Evolutionary conservation across 1,284 basidiomycete genomes (phyloP), one percentile per base, ranked within the genome.

Genomic region (Psilocybe mexicana): DNA sequence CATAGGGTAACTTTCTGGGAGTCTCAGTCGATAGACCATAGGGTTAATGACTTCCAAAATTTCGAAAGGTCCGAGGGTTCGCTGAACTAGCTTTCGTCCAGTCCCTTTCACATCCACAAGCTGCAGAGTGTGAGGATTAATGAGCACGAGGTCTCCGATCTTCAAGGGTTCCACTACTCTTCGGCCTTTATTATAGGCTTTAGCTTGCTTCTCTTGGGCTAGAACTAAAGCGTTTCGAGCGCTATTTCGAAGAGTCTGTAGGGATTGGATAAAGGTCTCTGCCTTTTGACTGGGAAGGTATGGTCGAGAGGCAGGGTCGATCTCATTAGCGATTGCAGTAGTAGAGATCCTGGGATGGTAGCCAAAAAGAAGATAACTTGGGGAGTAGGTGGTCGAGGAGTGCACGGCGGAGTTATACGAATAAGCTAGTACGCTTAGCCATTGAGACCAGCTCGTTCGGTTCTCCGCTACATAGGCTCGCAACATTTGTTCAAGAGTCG

Each of bases 401-500:
- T 57, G 59, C 2, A 54, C 42, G 1, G 59, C 30, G 2, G 55
- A 54, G 36, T 60, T 60, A 23, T 61, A 61, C 1, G 61, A 24
- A 18, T 57, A 54, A 14, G 40, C 36, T 8, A 59, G 14, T 2
- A 51, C 42, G 25, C 54, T 52, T 1, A 62, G 18, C n/a, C 43
- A 49, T 2, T 44, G 40, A 0, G 54, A 12, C 62, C 62, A 61
- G n/a, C 26, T 6, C 0, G 25, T 40, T 23, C 55, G 24, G 8
- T 57, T 46, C 4, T 8, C 23, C 2, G 51, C 54, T 2, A 62
- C 52, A 43, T 62, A 64, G 0, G 54, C 57, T 10, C 61, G 10
- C 4, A 64, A 26, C 45, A 55, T 57, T 25, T 52, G 46, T 55
- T 64, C 63, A 0, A 64, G n/a, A 1, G 50, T 59, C 3, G 49